Evolutionary conservation across 2,329 filamentous ascomycete species (phyloP).

Genomic region (Nannizziopsis arthrosporioides): DNA sequence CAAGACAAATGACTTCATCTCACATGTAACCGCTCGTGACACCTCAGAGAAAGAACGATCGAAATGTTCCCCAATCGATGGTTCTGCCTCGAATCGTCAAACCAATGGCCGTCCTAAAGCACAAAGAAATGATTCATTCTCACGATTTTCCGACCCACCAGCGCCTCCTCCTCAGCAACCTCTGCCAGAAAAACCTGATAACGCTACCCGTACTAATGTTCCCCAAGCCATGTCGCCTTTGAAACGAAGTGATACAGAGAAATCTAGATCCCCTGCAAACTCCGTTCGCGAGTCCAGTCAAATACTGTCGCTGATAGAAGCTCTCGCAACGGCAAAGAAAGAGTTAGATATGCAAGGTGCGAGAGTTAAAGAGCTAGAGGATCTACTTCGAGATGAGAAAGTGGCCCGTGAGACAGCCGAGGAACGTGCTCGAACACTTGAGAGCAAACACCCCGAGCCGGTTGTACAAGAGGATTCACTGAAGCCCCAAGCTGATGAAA

Average conservation of each 20-base stretch:
- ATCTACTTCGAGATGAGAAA: constrained; percentile 64
- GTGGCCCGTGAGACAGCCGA: constrained; percentile 74
- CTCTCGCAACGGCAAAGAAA: constrained; percentile 68
- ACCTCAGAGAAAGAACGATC: constrained; percentile 40
- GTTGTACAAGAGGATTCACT: background rate
- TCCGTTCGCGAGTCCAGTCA: constrained; percentile 53
- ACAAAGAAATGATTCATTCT: constrained; percentile 60
- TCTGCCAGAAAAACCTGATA: constrained; percentile 83
- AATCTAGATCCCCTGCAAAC: constrained; percentile 46
- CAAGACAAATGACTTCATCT: constrained; percentile 71
- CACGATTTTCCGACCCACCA: constrained; percentile 82
- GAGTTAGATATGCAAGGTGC: constrained; percentile 75
- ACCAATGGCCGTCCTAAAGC: constrained; percentile 38
- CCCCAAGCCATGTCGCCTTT: constrained; percentile 45
- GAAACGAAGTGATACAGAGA: constrained; percentile 65
- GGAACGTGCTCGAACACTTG: constrained; percentile 60
- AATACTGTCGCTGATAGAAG: constrained; percentile 73
- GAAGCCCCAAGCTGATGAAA: constrained; percentile 2
- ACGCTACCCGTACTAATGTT: constrained; percentile 34
- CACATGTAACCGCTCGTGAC: constrained; percentile 62
- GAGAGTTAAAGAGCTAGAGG: constrained; percentile 70
- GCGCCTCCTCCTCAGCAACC: constrained; percentile 89
- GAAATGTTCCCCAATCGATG: constrained; percentile 38
- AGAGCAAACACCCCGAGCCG: constrained; percentile 42
- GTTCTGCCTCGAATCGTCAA: constrained; percentile 32